These are phyloP conservation scores for Moesziomyces parantarcticus DNA, from an alignment of 1,284 basidiomycete genomes.

Conservation along the genomic window DNA sequence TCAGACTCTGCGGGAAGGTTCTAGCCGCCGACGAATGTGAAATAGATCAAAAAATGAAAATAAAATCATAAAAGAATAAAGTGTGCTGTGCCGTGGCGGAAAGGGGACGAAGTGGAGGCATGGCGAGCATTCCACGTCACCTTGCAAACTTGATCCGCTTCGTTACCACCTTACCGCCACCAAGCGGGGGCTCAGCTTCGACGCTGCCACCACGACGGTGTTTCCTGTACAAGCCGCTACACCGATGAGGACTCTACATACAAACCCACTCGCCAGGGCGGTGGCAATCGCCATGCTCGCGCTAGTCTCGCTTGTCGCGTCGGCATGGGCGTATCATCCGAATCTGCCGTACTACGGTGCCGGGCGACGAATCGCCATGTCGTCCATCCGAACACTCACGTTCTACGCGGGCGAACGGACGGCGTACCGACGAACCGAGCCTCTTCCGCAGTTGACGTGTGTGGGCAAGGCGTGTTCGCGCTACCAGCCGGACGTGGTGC, in stretches of 20 bases:
- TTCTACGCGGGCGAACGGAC: slow-evolving; percentile 81
- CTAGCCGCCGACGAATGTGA: neutral
- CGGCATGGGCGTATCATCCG: slow-evolving; percentile 8
- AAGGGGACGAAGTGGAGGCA: too few relatives aligned
- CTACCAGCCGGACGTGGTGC: slow-evolving; percentile 85
- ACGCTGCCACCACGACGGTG: too few relatives aligned
- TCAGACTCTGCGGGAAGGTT: too few relatives aligned
- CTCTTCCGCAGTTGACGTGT: slow-evolving; percentile 83
- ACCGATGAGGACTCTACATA: neutral
- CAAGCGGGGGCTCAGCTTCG: too few relatives aligned
- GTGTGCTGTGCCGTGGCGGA: too few relatives aligned
- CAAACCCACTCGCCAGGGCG: neutral
- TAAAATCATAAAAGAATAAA: neutral
- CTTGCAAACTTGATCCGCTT: slow-evolving; percentile 2
- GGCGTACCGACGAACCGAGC: slow-evolving; percentile 74
- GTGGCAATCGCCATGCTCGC: neutral
- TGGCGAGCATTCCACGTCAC: slow-evolving; percentile 26
- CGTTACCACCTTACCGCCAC: neutral
- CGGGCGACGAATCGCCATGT: slow-evolving; percentile 30
- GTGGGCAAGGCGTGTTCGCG: slow-evolving; percentile 79
- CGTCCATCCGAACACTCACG: slow-evolving; percentile 77
- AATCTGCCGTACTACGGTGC: slow-evolving; percentile 32
- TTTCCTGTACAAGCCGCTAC: neutral
- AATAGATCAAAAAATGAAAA: neutral
- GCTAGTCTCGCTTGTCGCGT: neutral